Percentiles rank a stretch among this genome's conserved stretches.
Evolutionary conservation across 2,329 filamentous ascomycete genomes (phyloP).

Genomic region (Pleochaeta shiraiana): DNA sequence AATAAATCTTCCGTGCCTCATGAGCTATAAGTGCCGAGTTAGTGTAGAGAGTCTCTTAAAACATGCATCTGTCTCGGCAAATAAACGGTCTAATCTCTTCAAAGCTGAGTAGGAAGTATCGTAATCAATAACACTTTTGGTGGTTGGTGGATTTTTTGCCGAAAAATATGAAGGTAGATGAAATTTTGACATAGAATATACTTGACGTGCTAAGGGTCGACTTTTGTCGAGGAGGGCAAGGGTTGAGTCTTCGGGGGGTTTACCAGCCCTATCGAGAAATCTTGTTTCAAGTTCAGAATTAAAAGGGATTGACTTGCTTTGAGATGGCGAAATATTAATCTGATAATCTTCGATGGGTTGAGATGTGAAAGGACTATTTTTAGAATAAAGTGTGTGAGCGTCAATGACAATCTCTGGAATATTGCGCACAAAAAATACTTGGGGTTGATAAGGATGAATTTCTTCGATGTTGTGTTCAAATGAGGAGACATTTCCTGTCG

Average conservation of each 20-base stretch:
- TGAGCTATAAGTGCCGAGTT: constrained; percentile 11
- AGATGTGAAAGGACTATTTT: constrained; percentile 36
- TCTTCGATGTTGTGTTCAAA: constrained; percentile 36
- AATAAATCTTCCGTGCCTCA: not conserved
- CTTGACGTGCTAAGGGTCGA: too few relatives aligned
- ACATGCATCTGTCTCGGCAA: constrained; percentile 13
- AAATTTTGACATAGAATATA: too few relatives aligned
- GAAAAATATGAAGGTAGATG: too few relatives aligned
- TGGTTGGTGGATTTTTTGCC: constrained; percentile 23
- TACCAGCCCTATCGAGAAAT: too few relatives aligned
- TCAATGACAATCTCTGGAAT: constrained; percentile 35
- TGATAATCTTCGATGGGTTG: too few relatives aligned
- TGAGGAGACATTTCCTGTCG: constrained; percentile 50
- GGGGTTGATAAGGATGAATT: constrained; percentile 39
- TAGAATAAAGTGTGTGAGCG: constrained; percentile 44
- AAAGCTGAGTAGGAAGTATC: constrained; percentile 8
- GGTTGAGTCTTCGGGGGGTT: too few relatives aligned
- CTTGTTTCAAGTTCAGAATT: not conserved
- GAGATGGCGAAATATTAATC: too few relatives aligned
- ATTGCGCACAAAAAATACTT: constrained; percentile 51
- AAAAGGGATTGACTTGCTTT: too few relatives aligned
- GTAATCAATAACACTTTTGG: not conserved
- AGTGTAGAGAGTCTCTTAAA: constrained; percentile 13
- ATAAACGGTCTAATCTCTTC: constrained; percentile 11
- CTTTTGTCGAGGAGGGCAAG: too few relatives aligned